Percentiles rank a stretch among this genome's conserved stretches.
Conservation (phyloP, 352 stramenopile species). For the Pythium coloratum region DNA sequence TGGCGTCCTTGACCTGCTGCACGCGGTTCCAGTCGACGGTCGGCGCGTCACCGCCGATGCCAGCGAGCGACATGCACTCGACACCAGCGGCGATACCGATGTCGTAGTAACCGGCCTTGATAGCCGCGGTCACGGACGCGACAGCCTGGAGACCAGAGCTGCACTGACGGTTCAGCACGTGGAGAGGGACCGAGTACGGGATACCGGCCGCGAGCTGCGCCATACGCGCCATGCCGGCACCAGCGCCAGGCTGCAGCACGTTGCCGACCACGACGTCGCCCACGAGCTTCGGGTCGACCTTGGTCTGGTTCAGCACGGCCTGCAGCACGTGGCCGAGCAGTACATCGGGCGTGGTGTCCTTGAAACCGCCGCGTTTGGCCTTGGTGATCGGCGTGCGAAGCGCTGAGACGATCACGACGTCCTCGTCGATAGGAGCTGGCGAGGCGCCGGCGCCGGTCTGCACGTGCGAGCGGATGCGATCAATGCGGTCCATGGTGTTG, state of each 20-base stretch:
- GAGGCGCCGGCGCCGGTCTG: slow-evolving; percentile 29
- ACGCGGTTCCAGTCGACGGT: slow-evolving; percentile 65
- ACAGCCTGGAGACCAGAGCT: slow-evolving; percentile 86
- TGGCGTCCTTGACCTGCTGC: slow-evolving; percentile 56
- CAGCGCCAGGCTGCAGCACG: slow-evolving; percentile 80
- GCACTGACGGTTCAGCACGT: slow-evolving; percentile 87
- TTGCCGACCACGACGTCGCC: slow-evolving; percentile 87
- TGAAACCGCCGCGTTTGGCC: slow-evolving; percentile 86
- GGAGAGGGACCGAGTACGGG: slow-evolving; percentile 70
- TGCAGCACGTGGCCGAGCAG: slow-evolving; percentile 85
- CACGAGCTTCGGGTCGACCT: slow-evolving; percentile 75
- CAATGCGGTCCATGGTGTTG: slow-evolving; percentile 62
- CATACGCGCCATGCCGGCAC: slow-evolving; percentile 78
- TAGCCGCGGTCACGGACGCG: slow-evolving; percentile 65
- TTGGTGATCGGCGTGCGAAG: slow-evolving; percentile 87
- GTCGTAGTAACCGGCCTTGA: slow-evolving; percentile 86
- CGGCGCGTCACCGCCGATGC: slow-evolving; percentile 49
- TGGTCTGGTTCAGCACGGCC: slow-evolving; percentile 80
- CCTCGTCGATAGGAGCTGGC: slow-evolving; percentile 43
- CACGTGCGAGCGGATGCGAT: slow-evolving; percentile 73
- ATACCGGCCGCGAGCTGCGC: slow-evolving; percentile 78
- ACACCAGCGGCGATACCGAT: slow-evolving; percentile 84
- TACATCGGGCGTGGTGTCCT: slow-evolving; percentile 91
- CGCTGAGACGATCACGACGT: slow-evolving; percentile 85
- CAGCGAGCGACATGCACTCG: slow-evolving; percentile 83